Base-by-base conservation (phyloP, 345 rosid species). In the Boechera stricta region DNA sequence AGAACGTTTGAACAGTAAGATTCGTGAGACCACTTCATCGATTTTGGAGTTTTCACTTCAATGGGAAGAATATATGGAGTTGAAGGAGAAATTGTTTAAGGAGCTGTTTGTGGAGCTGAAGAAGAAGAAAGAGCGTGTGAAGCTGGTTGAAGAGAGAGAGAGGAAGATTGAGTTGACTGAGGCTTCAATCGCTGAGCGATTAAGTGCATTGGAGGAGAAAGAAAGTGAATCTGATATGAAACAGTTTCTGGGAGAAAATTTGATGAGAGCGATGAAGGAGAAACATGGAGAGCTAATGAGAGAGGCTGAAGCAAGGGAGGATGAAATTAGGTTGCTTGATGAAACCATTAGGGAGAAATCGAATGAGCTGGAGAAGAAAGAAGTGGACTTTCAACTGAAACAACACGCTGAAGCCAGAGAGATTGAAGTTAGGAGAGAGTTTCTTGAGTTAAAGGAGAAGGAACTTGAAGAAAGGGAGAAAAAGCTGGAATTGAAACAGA, bases 241-340 rank as follows among this genome's bases (percentile, higher is more conserved):
- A 48, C 68, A 6, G 7, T 24, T 29, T 1, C 2, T 61, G 28
- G 60, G 12, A 62, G 31, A 61, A 6, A 8, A 38, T 16, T 7
- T 71, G 18, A 51, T 39, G 41, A 24, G 33, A 33, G 15, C 26
- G 49, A 4, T 57, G 67, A 1, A 12, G 1, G 48, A 71, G 67
- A 35, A 71, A 9, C 26, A 48, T 41, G 71, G 32, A 66, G 66
- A 74, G 53, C 15, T 44, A 4, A 28, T 36, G 60, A 13, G 33
- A 4, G 67, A 49, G 61, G n/a, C 48, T 58, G n/a, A 64, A 31
- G 56, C n/a, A n/a, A 75, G 52, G 57, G n/a, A 75, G 67, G 47
- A 66, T 6, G 66, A 66, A 49, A 28, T 66, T 15, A 45, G 29
- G 13, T 41, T 53, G 32, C 39, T 52, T 53, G 10, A 54, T 41